These are phyloP conservation scores for Cairneyella variabilis DNA, from an alignment of 495 filamentous ascomycete species.

Conservation along the genomic window DNA sequence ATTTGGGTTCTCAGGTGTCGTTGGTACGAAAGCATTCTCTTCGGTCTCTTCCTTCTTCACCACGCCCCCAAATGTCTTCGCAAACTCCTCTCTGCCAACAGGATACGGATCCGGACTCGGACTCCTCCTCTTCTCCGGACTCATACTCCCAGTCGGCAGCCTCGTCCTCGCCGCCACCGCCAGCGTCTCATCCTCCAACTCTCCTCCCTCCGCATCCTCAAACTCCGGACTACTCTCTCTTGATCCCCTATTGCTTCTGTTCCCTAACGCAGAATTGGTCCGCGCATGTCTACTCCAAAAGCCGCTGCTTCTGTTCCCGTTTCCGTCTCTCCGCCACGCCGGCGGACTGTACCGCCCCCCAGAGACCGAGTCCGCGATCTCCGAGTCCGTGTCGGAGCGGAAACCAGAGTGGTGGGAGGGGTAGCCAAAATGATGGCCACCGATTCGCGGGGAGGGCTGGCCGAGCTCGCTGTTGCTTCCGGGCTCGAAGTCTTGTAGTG, in stretches of 20 bases:
- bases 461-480: slow-evolving; percentile 37
- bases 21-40: slow-evolving; percentile 4
- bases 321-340: slow-evolving; percentile 49
- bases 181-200: slow-evolving; percentile 37
- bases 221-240: slow-evolving; percentile 26
- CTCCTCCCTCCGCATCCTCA: slow-evolving; percentile 29
- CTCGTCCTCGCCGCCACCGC: slow-evolving; percentile 46
- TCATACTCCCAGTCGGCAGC: slow-evolving; percentile 46
- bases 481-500: slow-evolving; percentile 72
- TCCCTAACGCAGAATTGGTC: slow-evolving; percentile 29
- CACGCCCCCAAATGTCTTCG: slow-evolving; percentile 17
- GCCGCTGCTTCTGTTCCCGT: slow-evolving; percentile 47
- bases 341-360: slow-evolving; percentile 53
- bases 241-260: slow-evolving; percentile 19
- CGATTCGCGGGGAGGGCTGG: slow-evolving; percentile 28
- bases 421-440: slow-evolving; percentile 45
- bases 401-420: slow-evolving; percentile 77
- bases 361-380: slow-evolving; percentile 40
- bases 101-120: slow-evolving; percentile 34
- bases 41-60: slow-evolving; percentile 16
- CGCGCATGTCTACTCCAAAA: slow-evolving; percentile 45
- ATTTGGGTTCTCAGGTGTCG: slow-evolving; percentile 22
- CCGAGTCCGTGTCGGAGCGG: slow-evolving; percentile 56
- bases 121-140: slow-evolving; percentile 45
- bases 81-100: slow-evolving; percentile 21